phyloP scores from a whole-genome alignment of 2,329 filamentous ascomycete species.

The Fusarium musae region DNA sequence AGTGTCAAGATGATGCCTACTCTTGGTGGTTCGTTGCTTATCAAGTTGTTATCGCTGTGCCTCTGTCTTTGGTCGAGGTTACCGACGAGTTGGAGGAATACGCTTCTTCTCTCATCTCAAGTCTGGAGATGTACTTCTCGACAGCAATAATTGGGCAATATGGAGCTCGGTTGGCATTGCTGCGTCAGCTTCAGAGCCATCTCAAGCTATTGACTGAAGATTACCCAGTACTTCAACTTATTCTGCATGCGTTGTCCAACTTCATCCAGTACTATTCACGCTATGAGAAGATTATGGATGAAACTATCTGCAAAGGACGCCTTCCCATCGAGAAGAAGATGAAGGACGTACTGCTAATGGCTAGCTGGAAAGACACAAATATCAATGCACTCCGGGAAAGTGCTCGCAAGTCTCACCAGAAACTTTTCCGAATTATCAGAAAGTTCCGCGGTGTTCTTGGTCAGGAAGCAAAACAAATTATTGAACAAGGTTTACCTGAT shows the following conservation, averaged over 20 bases:
- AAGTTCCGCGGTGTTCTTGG: slow-evolving; percentile 87
- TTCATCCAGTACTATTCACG: slow-evolving; percentile 80
- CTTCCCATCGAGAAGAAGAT: slow-evolving; percentile 87
- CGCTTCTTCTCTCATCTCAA: slow-evolving; percentile 75
- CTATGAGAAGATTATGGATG: slow-evolving; percentile 73
- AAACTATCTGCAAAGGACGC: slow-evolving; percentile 75
- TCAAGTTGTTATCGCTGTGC: slow-evolving; percentile 83
- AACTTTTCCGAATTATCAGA: slow-evolving; percentile 88
- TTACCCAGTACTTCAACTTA: slow-evolving; percentile 64
- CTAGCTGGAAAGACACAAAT: slow-evolving; percentile 98
- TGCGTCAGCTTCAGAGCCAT: slow-evolving; percentile 74
- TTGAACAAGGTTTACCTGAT: slow-evolving; percentile 70
- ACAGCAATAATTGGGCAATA: slow-evolving; percentile 86
- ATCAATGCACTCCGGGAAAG: slow-evolving; percentile 90
- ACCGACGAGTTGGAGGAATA: slow-evolving; percentile 71
- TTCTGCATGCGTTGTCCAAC: slow-evolving; percentile 76
- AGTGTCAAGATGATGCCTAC: slow-evolving; percentile 80
- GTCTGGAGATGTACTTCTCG: slow-evolving; percentile 81
- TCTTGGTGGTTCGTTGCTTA: slow-evolving; percentile 98
- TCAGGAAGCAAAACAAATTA: slow-evolving; percentile 76
- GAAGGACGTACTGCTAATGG: slow-evolving; percentile 90
- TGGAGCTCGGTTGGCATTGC: slow-evolving; percentile 74
- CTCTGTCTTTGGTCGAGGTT: slow-evolving; percentile 71
- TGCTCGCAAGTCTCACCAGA: slow-evolving; percentile 88
- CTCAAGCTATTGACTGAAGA: slow-evolving; percentile 70